Evolutionary conservation across 2,329 filamentous ascomycete genomes (phyloP), one percentile per base, ranked within the genome.

Genomic region (Neopestalotiopsis clavispora): DNA sequence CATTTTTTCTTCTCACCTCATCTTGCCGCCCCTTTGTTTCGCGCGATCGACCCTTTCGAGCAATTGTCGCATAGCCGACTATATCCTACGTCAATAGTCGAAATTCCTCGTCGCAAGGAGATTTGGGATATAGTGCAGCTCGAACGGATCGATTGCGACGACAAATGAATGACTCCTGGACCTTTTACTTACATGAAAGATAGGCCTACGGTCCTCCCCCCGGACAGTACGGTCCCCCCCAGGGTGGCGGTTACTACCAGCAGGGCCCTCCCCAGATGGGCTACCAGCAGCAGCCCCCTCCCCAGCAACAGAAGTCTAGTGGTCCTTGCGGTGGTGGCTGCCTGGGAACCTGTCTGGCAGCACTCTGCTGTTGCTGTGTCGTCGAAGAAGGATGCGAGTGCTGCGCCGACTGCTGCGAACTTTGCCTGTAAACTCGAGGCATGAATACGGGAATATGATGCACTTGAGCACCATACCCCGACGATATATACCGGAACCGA

Each of bases 291-390:
- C 80, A 81, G 70, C 79, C 79, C 17, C 80, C 79, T 65, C 82
- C 78, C 28, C 77, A 75, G 60, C 74, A 75, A 32, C 52, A 72
- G 52, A 58, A 59, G 23, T 23, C 23, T 23, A 52, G 28, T 7
- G 45, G 12, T 20, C 74, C 77, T 52, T 78, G 80, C 63, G 78
- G 79, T 40, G 80, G 75, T 40, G 81, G 80, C 67, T 85, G 84
- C 71, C 76, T 85, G 58, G 78, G 81, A 69, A 82, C 79, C 67
- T 86, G 84, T 75, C 75, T 87, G 12, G 84, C 84, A 34, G 79
- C 81, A 14, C 72, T 85, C 52, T 86, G 84, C 75, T 86, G 84
- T 74, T 87, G 85, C 76, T 87, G 84, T 73, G 80, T 84, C 67
- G 83, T 82, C 71, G 84, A 85, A 72, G 82, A 86, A 72, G 81